phyloP scores from a whole-genome alignment of 257 asterid genomes.

The Lantana camara region DNA sequence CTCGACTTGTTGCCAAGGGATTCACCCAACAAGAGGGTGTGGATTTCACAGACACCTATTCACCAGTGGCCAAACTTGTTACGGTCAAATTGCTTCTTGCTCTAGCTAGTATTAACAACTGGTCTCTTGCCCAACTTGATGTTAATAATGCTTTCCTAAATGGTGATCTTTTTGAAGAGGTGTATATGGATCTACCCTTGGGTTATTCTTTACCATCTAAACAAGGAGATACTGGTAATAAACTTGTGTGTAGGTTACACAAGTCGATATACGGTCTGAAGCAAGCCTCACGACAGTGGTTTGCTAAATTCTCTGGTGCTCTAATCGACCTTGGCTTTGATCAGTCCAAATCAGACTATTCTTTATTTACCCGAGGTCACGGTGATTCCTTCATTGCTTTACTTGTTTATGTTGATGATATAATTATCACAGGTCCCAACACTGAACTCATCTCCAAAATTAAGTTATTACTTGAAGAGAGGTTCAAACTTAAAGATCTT shows the following conservation, averaged over 20 bases:
- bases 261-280: neutral
- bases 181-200: neutral
- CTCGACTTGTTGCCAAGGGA: too few relatives aligned
- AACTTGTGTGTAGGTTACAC: neutral
- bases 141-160: too few relatives aligned
- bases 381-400: neutral
- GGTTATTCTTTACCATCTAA: neutral
- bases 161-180: too few relatives aligned
- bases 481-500: neutral
- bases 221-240: neutral
- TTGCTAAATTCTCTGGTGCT: neutral
- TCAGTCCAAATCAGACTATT: neutral
- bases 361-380: neutral
- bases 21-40: too few relatives aligned
- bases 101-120: neutral
- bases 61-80: neutral
- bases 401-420: neutral
- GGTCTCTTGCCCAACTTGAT: neutral
- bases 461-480: too few relatives aligned
- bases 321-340: neutral
- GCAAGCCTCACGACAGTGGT: neutral
- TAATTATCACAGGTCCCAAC: too few relatives aligned
- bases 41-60: too few relatives aligned
- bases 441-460: too few relatives aligned
- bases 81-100: neutral